Conservation (phyloP, 345 rosid species). For the Melaleuca quinquenervia region DNA sequence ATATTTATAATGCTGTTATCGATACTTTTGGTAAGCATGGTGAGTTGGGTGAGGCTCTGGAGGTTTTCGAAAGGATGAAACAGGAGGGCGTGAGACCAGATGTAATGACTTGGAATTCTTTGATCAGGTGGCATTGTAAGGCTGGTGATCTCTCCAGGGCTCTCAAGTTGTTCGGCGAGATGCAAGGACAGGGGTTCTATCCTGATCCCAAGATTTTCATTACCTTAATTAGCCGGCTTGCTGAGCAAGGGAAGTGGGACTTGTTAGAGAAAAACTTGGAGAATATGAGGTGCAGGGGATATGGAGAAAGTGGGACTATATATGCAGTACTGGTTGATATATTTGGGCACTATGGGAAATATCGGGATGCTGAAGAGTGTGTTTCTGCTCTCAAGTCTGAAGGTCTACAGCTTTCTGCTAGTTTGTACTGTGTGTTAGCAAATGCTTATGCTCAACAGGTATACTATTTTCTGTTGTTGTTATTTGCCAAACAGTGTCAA, state of each 20-base stretch:
- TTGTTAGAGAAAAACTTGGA: constrained; percentile 31
- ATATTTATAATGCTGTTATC: constrained; percentile 42
- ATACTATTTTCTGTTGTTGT: neutral
- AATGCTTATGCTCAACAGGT: constrained; percentile 83
- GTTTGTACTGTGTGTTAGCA: constrained; percentile 47
- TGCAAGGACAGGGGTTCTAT: constrained; percentile 51
- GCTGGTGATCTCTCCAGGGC: constrained; percentile 32
- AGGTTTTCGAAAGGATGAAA: constrained; percentile 35
- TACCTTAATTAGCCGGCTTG: constrained; percentile 36
- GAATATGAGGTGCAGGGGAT: constrained; percentile 26
- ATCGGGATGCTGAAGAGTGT: constrained; percentile 38
- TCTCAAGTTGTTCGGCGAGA: constrained; percentile 35
- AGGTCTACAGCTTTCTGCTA: constrained; percentile 35
- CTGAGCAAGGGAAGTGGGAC: constrained; percentile 63
- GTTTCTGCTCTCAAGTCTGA: constrained; percentile 40
- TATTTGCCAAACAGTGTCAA: neutral
- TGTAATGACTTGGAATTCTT: constrained; percentile 49
- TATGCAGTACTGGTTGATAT: constrained; percentile 49
- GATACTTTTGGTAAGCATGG: constrained; percentile 61
- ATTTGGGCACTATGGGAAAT: constrained; percentile 54
- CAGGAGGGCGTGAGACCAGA: constrained; percentile 35
- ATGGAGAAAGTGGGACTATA: constrained; percentile 22
- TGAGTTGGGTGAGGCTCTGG: constrained; percentile 41
- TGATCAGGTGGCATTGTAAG: constrained; percentile 57
- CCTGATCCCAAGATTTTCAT: constrained; percentile 58